Evolutionary conservation across 768 basidiomycete species (phyloP), one percentile per base, ranked within the genome.

Genomic region (Leucocoprinus birnbaumii): DNA sequence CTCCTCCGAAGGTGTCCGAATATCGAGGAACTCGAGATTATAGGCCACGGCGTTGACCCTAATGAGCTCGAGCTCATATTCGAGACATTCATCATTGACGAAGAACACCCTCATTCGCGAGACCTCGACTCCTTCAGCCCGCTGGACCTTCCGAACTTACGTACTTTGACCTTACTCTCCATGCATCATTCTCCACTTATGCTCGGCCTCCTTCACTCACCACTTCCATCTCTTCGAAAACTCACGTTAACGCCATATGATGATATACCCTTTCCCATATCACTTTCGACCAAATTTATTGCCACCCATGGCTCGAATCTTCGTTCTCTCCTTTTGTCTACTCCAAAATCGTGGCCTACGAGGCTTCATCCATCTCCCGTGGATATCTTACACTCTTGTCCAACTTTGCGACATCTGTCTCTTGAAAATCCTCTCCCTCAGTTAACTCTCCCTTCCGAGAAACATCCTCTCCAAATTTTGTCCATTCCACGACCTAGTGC

Each of bases 161-260:
- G 77, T 47, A 81, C 77, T 18, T 64, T 93, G 19, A 75, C 80
- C 16, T 61, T 91, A 16, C 71, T 90, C 19, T 86, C 87, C 1
- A 81, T 89, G 72, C 83, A 85, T 48, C 77, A 74, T 5, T 88
- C 87, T 3, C 80, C 84, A 19, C 71, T 90, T 27, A 73, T 91
- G 67, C 68, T 79, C 37, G 75, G 79, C 14, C 72, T 94, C 24
- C 69, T 89, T 16, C 65, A 72, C 37, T 78, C 86, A 0, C 66
- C 81, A 0, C 80, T 94, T 13, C 90, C 87, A 3, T 69, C 76
- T 2, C 71, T 94, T 40, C 74, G 66, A 31, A 84, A 83, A 59
- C 72, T 93, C 18, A 85, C 80, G 13, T 65, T 92, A 35, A 90
- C 89, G 1, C 89, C 89, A 1, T 89, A 87, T 61, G 79, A 88